Evolutionary conservation across 2,329 filamentous ascomycete species (phyloP), one percentile per base, ranked within the genome.

Genomic region (Ophiostoma sp.): DNA sequence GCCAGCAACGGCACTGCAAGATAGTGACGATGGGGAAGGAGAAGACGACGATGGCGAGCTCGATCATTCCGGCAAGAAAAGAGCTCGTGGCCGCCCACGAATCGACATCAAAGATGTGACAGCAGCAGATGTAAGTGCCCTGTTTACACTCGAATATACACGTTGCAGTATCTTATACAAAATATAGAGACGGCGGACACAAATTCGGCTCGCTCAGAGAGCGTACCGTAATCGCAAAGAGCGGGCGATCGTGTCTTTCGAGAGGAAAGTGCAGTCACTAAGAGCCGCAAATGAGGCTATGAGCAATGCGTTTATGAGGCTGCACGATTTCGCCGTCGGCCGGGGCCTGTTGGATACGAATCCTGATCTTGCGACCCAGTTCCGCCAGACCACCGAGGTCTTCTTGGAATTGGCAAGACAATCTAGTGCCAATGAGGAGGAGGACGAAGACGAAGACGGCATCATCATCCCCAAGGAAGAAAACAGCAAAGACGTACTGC

Each of bases 191-290:
- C 90, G 93, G 68, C 87, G 93, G 69, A 94, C 92, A 5, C 93
- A 97, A 77, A 95, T 97, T 73, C 89, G 93, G 33, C 85, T 94
- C 69, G 93, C 93, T 1, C 93, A 96, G 78, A 84, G 93, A 74
- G 92, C 92, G 0, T 96, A 96, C 76, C 87, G 93, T 20, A 87
- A 90, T 76, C 89, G 93, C 68, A 96, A 96, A 79, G 93, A 96
- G 76, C 89, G 86, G 31, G 90, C 91, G 5, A 94, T 96, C 70
- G 85, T 87, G 36, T 87, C 86, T 0, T 83, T 96, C 13, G 89
- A 93, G 76, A 84, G 86, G 69, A 85, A 89, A 72, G 91, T 94
- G 35, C 82, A 88, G 69, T 84, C 86, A 33, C 84, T 96, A n/a
- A 86, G 89, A 71, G 83, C 84, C 17, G 87, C 85, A 31, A 90